Percentiles rank a stretch among this genome's conserved stretches.
Conservation (phyloP, 805 yeast species). For the Wickerhamomyces hampshirensis region DNA sequence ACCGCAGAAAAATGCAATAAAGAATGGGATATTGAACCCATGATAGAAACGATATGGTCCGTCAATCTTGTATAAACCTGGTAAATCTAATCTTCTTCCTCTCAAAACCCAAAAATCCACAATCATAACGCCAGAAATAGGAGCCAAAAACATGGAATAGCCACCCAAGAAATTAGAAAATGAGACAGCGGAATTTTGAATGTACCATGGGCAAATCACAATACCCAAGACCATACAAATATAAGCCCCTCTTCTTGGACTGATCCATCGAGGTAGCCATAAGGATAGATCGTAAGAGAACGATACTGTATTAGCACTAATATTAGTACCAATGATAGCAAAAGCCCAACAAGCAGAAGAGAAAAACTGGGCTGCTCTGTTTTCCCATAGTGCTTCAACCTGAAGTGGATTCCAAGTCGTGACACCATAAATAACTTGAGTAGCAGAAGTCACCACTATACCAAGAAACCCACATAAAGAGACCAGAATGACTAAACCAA, state of each 20-base stretch:
- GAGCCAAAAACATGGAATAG: conserved; percentile 71
- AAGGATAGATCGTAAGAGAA: conserved; percentile 56
- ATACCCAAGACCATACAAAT: conserved; percentile 65
- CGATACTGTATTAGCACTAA: conserved; percentile 60
- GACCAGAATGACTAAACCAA: conserved; percentile 27
- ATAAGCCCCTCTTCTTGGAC: conserved; percentile 56
- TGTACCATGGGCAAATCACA: conserved; percentile 75
- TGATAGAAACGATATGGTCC: conserved; percentile 49
- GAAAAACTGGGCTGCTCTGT: conserved; percentile 23
- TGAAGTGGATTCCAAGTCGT: conserved; percentile 41
- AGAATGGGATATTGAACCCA: conserved; percentile 80
- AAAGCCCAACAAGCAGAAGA: conserved; percentile 20
- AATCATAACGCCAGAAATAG: conserved; percentile 70
- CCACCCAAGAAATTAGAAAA: conserved; percentile 76
- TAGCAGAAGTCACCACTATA: conserved; percentile 31
- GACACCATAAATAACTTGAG: conserved; percentile 33
- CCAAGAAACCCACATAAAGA: conserved; percentile 28
- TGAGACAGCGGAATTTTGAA: conserved; percentile 46
- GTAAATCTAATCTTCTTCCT: conserved; percentile 58
- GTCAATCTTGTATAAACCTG: conserved; percentile 52
- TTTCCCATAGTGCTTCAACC: conserved; percentile 31
- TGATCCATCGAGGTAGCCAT: conserved; percentile 52
- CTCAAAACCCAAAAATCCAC: conserved; percentile 58
- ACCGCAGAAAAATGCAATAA: conserved; percentile 49
- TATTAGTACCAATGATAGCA: conserved; percentile 57